Conservation (phyloP, 495 filamentous ascomycete species). For the Neurospora intermedia region DNA sequence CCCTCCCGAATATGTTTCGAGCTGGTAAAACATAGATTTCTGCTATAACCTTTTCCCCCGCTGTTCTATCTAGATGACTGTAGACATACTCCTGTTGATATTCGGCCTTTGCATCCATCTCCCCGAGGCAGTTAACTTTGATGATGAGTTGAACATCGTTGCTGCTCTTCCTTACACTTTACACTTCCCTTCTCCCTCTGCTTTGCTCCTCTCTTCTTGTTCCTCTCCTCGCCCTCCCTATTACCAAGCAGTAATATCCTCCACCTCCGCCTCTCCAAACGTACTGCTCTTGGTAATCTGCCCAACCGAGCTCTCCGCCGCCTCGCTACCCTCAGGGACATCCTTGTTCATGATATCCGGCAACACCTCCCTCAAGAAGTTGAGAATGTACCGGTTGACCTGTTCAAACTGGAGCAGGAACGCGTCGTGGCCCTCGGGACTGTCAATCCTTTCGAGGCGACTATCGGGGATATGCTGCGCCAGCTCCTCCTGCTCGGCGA, state of each 20-base stretch:
- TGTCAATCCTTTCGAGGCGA: slow-evolving; percentile 74
- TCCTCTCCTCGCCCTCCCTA: background rate
- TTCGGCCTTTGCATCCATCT: background rate
- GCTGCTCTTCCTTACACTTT: background rate
- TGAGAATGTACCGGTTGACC: slow-evolving; percentile 78
- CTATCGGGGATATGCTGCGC: slow-evolving; percentile 73
- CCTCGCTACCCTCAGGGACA: slow-evolving; percentile 29
- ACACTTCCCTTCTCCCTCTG: background rate
- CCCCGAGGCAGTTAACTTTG: background rate
- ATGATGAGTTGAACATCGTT: background rate
- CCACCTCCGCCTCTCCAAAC: slow-evolving; percentile 91
- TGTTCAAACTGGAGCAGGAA: slow-evolving; percentile 96
- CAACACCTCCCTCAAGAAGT: slow-evolving; percentile 71
- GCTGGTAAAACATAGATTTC: background rate
- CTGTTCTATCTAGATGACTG: background rate
- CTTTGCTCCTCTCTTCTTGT: background rate
- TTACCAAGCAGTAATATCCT: slow-evolving; percentile 95
- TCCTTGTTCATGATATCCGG: slow-evolving; percentile 74
- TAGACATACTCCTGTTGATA: background rate
- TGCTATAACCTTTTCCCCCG: background rate
- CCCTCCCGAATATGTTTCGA: too few species aligned
- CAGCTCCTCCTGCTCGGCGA: slow-evolving; percentile 87
- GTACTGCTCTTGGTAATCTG: slow-evolving; percentile 66
- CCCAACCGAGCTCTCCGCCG: slow-evolving; percentile 34
- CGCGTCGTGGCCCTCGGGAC: slow-evolving; percentile 89